Evolutionary conservation across 129 eudicot species (phyloP), one percentile per base, ranked within the genome.

Genomic region (Escallonia herrerae): DNA sequence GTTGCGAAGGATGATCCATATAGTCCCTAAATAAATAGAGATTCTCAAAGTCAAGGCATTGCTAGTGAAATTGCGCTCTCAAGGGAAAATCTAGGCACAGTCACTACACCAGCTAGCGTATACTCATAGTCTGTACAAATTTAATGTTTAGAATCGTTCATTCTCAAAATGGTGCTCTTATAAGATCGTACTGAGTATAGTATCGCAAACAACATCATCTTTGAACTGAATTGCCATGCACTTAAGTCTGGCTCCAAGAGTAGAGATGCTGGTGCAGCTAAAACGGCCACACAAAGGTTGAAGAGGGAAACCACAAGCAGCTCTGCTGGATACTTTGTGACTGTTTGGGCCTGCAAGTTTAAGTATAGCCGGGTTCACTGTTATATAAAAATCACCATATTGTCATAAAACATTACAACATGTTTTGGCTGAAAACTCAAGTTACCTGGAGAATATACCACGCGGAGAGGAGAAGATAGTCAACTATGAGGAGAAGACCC

Each of bases 391-490:
- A n/a, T 9, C 1, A 59, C 2, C 9, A 3, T 0, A 11, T 40
- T 8, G 46, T 42, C 5, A 12, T 51, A 51, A 51, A 51, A 51
- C 8, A 6, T 11, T 7, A 11, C 1, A n/a, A 51, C n/a, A 51
- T 51, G 8, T 51, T 15, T 53, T 47, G 7, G 33, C 33, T 22
- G 33, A 22, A 22, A 22, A 22, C 1, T 22, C 1, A 22, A 0
- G 1, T n/a, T 63, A 77, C 82, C 82, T 71, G 77, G 10, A 56
- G 51, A 46, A 72, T 67, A 11, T 61, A 52, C 70, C 70, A 63
- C 4, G 47, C 48, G 11, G 77, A 47, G 6, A 74, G 8, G 1
- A 77, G 39, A 33, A 77, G 8, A 33, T 48, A 51, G 7, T 54
- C 62, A 3, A 43, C 38, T 45, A 62, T 15, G 8, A 77, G 68